These are phyloP conservation scores for Chaetothyriales sp. DNA, from an alignment of 2,329 filamentous ascomycete genomes.

Conservation along the genomic window DNA sequence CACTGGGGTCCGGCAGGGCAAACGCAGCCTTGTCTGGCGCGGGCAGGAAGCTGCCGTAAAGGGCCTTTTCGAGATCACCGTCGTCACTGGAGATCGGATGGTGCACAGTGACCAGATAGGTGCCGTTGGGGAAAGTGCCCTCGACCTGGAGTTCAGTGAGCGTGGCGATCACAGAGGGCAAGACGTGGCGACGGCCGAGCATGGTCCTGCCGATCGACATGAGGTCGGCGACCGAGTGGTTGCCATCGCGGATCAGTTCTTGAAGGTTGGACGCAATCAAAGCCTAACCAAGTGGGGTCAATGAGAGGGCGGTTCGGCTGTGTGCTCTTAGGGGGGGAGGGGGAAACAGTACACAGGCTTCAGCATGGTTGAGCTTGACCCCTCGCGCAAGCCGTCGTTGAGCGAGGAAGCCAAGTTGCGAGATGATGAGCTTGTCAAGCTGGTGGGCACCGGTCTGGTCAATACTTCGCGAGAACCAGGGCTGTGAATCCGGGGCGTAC, in stretches of 20 bases:
- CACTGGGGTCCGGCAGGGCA: slow-evolving; percentile 45
- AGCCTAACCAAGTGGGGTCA: slow-evolving; percentile 18
- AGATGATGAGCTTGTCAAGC: slow-evolving; percentile 93
- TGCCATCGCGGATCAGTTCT: slow-evolving; percentile 93
- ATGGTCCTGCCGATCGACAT: slow-evolving; percentile 84
- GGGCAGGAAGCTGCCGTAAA: slow-evolving; percentile 85
- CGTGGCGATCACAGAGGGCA: slow-evolving; percentile 64
- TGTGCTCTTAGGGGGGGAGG: slow-evolving; percentile 9
- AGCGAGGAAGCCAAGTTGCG: slow-evolving; percentile 72
- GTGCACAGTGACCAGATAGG: slow-evolving; percentile 88
- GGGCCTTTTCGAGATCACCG: slow-evolving; percentile 67
- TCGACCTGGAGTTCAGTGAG: slow-evolving; percentile 82
- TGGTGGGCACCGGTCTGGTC: slow-evolving; percentile 24
- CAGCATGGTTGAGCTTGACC: slow-evolving; percentile 75
- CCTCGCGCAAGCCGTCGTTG: slow-evolving; percentile 78
- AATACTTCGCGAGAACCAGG: neutral
- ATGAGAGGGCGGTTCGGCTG: slow-evolving; percentile 13
- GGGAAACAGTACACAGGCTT: slow-evolving; percentile 50
- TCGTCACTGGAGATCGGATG: slow-evolving; percentile 75
- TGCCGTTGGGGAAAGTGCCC: slow-evolving; percentile 79
- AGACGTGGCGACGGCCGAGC: slow-evolving; percentile 82
- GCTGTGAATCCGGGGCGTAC: slow-evolving; percentile 16
- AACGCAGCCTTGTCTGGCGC: slow-evolving; percentile 56
- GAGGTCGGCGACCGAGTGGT: slow-evolving; percentile 78
- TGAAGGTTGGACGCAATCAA: slow-evolving; percentile 73